These are phyloP conservation scores for Fraxinus floribunda DNA, from an alignment of 305 asterid species.

Conservation along the genomic window DNA sequence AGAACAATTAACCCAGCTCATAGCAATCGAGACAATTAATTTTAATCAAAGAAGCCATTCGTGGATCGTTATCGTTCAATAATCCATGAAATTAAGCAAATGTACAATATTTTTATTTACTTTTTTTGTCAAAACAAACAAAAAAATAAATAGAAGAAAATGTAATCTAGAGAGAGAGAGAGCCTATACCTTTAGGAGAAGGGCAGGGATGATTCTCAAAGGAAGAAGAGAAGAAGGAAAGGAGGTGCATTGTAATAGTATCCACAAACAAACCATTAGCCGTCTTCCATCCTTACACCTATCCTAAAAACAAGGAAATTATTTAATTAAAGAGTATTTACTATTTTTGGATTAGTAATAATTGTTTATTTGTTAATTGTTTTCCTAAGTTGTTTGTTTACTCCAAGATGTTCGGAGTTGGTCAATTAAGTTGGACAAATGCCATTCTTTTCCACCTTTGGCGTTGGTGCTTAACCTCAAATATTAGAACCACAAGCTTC, in stretches of 20 bases:
- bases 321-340: conserved; percentile 5
- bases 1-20: not conserved
- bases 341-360: conserved; percentile 4
- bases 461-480: conserved; percentile 1
- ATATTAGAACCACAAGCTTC: conserved; percentile 1
- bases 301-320: conserved; percentile 47
- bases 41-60: not conserved
- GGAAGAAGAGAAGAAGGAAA: conserved; percentile 34
- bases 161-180: not conserved
- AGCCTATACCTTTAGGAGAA: conserved; percentile 71
- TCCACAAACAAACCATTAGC: conserved; percentile 27
- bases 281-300: conserved; percentile 45
- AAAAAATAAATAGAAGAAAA: not conserved
- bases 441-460: conserved; percentile 3
- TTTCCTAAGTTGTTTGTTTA: not conserved
- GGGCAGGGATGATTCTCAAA: conserved; percentile 65
- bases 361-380: not conserved
- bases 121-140: not conserved
- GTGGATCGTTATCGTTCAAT: not conserved
- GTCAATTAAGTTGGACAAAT: conserved; percentile 9
- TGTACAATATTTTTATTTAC: too few relatives aligned
- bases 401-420: not conserved
- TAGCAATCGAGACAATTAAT: not conserved
- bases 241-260: conserved; percentile 46
- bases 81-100: not conserved